Percentiles rank a stretch among this genome's conserved stretches.
Evolutionary conservation across 371 early-diverging fungal species (phyloP).

Genomic region (Coemansia sp.): DNA sequence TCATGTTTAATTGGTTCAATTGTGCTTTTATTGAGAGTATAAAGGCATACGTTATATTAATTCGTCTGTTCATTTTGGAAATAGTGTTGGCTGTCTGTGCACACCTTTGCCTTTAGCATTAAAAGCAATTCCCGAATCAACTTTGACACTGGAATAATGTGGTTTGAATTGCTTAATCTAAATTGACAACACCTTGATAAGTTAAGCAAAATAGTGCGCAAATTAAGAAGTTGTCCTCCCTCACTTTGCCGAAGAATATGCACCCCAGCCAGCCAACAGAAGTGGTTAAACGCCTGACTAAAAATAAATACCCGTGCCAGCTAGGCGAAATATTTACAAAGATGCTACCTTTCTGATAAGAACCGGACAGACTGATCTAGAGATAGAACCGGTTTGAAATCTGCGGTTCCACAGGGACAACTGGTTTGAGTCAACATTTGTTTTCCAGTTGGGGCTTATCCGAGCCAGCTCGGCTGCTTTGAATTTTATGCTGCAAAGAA

Average conservation of each 20-base stretch:
- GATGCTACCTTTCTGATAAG: conserved; percentile 1
- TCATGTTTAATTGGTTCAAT: background rate
- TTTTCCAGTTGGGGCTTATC: background rate
- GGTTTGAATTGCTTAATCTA: too few species aligned
- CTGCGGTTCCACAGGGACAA: background rate
- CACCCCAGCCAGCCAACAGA: background rate
- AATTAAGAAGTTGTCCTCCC: too few species aligned
- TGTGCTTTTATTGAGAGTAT: background rate
- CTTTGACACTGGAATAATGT: too few species aligned
- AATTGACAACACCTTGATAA: too few species aligned
- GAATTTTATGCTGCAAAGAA: background rate
- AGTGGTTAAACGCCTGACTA: background rate
- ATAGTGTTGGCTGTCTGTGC: too few species aligned
- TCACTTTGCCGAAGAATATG: background rate
- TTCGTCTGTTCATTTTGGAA: too few species aligned
- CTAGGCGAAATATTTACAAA: conserved; percentile 1
- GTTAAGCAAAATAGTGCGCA: too few species aligned
- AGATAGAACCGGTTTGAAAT: background rate
- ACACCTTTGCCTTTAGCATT: too few species aligned
- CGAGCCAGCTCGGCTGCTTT: background rate
- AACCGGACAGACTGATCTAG: background rate
- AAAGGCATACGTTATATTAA: too few species aligned
- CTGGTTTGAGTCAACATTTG: background rate
- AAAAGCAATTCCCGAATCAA: too few species aligned
- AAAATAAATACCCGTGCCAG: background rate